Evolutionary conservation across 1,284 basidiomycete genomes (phyloP), one percentile per base, ranked within the genome.

Genomic region (Albatrellus sp.): DNA sequence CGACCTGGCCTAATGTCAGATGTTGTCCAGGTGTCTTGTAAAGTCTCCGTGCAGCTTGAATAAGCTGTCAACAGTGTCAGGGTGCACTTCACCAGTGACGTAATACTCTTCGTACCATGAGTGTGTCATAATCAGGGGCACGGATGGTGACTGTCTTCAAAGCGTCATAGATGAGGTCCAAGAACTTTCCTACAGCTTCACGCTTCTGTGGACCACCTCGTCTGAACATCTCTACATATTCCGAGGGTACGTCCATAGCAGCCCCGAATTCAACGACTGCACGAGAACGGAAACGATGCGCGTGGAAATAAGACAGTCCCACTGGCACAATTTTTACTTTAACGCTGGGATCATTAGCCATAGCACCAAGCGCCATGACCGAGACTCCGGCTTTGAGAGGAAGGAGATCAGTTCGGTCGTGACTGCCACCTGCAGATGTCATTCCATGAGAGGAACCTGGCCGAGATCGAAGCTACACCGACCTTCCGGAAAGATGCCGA

Each of bases 401-500:
- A 32, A 97, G 73, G 45, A 97, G 75, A 60, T 97, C 92, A 13
- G 89, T 93, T 34, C 93, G 82, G 64, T 98, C 93, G 63, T 98
- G 93, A 46, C 92, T 96, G 46, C 93, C 93, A 54, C 92, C 90
- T 92, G 52, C 45, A 49, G 3, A 32, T 31, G 19, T 28, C 34
- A 42, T 19, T 41, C 37, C 32, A 45, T 40, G 30, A 10, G 28
- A 19, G n/a, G 37, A 37, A 33, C 14, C 28, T 30, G 2, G 28
- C 28, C 14, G 29, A 31, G 34, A 24, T 29, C 38, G 44, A 32
- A 36, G 35, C 43, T 24, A 19, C 30, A 46, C 14, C 11, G 30
- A 58, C 90, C 92, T 80, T 97, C 93, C 39, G 93, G 93, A 60
- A 97, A 97, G 53, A 98, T 94, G 41, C 92, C 90, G 52, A 98